phyloP scores from a whole-genome alignment of 306 rosid species.

The Pueraria montana region DNA sequence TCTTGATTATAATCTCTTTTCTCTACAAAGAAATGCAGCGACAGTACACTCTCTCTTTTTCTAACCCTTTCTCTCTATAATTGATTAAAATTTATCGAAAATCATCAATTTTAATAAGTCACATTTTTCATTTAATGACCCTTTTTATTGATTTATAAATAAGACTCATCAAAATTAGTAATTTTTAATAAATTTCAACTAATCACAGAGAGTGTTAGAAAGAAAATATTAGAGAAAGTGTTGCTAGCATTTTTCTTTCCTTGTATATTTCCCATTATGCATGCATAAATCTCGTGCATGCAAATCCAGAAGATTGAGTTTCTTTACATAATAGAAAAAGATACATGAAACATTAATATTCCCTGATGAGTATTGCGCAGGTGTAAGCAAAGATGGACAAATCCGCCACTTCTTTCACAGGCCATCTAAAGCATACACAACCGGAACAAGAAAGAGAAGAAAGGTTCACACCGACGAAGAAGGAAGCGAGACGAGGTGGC shows the following conservation, averaged over 20 bases:
- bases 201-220: too few species aligned
- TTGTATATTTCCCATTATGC: not conserved
- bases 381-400: slow-evolving; percentile 84
- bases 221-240: too few species aligned
- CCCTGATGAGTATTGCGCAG: slow-evolving; percentile 51
- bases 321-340: not conserved
- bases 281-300: not conserved
- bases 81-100: too few species aligned
- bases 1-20: not conserved
- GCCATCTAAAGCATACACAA: slow-evolving; percentile 92
- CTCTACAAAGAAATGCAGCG: too few species aligned
- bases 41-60: too few species aligned
- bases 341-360: not conserved
- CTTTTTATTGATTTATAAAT: too few species aligned
- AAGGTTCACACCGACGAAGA: slow-evolving; percentile 82
- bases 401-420: slow-evolving; percentile 85
- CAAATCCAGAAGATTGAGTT: not conserved
- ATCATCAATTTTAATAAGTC: too few species aligned
- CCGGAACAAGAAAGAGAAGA: slow-evolving; percentile 88
- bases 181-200: too few species aligned
- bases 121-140: too few species aligned
- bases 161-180: too few species aligned
- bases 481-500: slow-evolving; percentile 95
- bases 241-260: too few species aligned
- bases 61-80: too few species aligned